Evolutionary conservation across 2,329 filamentous ascomycete genomes (phyloP).

Genomic region (Pezicula neosporulosa): DNA sequence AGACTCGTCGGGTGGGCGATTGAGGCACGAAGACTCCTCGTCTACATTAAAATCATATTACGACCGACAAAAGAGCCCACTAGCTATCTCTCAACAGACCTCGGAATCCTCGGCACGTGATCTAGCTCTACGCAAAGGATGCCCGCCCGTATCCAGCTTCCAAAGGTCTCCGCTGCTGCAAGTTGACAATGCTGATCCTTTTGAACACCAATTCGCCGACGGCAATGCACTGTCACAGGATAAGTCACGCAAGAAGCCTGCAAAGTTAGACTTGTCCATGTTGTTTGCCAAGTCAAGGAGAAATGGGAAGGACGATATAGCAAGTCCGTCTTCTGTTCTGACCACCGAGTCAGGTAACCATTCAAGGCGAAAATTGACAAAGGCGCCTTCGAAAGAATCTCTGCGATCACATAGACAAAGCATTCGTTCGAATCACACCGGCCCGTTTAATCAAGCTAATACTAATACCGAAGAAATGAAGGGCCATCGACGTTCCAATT

Average conservation of each 20-base stretch:
- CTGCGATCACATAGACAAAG: conserved; percentile 20
- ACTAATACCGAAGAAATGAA: not conserved
- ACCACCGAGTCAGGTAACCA: conserved; percentile 9
- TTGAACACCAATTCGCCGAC: conserved; percentile 18
- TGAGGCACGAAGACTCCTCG: conserved; percentile 36
- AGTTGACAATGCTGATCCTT: conserved; percentile 16
- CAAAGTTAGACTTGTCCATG: conserved; percentile 24
- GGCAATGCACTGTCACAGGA: conserved; percentile 2
- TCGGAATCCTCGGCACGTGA: conserved; percentile 38
- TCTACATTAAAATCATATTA: conserved; percentile 44
- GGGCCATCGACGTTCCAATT: not conserved
- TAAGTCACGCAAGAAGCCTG: conserved; percentile 23
- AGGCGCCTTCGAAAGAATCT: conserved; percentile 23
- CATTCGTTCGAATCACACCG: conserved; percentile 15
- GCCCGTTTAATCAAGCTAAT: not conserved
- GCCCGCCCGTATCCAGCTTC: conserved; percentile 20
- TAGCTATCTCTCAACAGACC: conserved; percentile 37
- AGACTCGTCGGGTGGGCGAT: conserved; percentile 25
- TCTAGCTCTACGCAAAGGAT: conserved; percentile 33
- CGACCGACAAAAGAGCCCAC: conserved; percentile 36
- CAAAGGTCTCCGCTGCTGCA: conserved; percentile 21
- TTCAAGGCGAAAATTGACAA: conserved; percentile 16
- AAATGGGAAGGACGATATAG: not conserved
- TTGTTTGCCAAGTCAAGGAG: conserved; percentile 23
- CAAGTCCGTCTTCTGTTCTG: conserved; percentile 13